phyloP scores from a whole-genome alignment of 108 stramenopile species.

The Nannochloropsis gaditana region DNA sequence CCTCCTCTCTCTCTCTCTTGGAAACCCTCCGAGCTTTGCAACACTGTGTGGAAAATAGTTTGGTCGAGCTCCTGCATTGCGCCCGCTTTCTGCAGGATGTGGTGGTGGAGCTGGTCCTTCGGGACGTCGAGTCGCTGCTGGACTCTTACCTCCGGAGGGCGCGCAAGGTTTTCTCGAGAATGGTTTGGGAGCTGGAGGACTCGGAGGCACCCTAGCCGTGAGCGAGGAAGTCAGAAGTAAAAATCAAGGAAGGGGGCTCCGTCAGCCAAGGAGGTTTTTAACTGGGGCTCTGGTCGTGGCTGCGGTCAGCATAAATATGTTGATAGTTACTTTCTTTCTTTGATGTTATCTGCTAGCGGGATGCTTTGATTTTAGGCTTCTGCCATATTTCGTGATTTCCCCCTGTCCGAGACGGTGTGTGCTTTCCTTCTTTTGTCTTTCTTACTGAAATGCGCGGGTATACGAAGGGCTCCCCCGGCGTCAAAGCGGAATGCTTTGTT shows the following conservation, averaged over 20 bases:
- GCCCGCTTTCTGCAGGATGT: conserved; percentile 1
- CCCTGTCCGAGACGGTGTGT: no score
- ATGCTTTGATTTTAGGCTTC: no score
- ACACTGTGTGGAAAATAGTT: not conserved
- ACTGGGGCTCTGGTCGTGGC: no score
- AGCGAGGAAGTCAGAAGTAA: not conserved
- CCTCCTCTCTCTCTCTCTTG: not conserved
- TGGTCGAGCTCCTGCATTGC: not conserved
- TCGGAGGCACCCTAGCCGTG: not conserved
- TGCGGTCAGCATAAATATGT: not conserved
- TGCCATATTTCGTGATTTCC: no score
- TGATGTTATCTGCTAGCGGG: not conserved
- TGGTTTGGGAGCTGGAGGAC: conserved; percentile 7
- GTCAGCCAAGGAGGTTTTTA: not conserved
- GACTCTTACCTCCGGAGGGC: conserved; percentile 2
- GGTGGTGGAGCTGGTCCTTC: not conserved
- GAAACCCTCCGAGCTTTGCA: not conserved
- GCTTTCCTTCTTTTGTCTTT: no score
- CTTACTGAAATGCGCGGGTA: no score
- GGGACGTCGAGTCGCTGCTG: not conserved
- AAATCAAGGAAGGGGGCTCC: not conserved
- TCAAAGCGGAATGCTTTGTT: no score
- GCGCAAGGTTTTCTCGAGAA: not conserved
- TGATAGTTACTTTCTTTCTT: not conserved
- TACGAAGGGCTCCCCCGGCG: no score